phyloP scores from a whole-genome alignment of 805 yeast genomes.

The Monosporozyma yasuniensis region DNA sequence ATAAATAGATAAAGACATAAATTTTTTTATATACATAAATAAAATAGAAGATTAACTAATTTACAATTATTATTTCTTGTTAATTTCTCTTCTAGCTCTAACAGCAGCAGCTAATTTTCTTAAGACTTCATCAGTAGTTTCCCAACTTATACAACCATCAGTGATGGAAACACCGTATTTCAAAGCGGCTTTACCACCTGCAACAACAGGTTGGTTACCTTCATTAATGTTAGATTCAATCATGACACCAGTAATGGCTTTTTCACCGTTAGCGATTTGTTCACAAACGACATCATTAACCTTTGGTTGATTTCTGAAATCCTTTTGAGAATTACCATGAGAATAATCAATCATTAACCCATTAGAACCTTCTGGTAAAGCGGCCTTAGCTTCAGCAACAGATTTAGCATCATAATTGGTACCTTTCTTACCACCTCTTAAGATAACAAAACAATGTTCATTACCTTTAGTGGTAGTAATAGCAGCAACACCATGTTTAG shows the following conservation, averaged over 20 bases:
- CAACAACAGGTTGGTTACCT: constrained; percentile 75
- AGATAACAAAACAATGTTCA: constrained; percentile 83
- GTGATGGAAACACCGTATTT: constrained; percentile 95
- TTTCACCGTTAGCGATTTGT: constrained; percentile 77
- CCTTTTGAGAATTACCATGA: constrained; percentile 93
- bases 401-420: constrained; percentile 82
- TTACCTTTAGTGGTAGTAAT: constrained; percentile 95
- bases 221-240: constrained; percentile 86
- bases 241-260: constrained; percentile 83
- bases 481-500: constrained; percentile 96
- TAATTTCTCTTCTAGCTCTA: constrained; percentile 56
- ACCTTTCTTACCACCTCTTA: constrained; percentile 92
- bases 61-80: constrained; percentile 6
- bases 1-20: not conserved
- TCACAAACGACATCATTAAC: constrained; percentile 77
- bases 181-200: constrained; percentile 48
- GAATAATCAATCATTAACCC: constrained; percentile 93
- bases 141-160: constrained; percentile 94
- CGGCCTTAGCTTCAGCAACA: constrained; percentile 65
- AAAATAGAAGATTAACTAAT: not conserved
- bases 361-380: constrained; percentile 38
- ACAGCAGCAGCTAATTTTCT: constrained; percentile 75
- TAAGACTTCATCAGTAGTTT: constrained; percentile 75
- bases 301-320: constrained; percentile 89
- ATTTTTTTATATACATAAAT: not conserved